Conservation (phyloP, 345 rosid species). For the Gossypium australe region DNA sequence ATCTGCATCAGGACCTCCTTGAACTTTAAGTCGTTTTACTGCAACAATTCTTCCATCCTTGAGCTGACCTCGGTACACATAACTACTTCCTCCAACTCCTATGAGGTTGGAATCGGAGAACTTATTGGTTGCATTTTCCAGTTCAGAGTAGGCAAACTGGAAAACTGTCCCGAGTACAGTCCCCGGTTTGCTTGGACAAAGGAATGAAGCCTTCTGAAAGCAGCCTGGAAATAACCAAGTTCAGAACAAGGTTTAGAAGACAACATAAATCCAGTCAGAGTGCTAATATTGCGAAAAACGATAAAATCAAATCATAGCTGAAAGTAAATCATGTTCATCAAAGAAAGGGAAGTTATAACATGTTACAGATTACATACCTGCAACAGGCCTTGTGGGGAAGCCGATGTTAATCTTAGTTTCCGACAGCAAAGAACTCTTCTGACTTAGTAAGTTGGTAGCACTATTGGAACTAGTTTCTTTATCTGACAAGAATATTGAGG, state of each 20-base stretch:
- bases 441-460: constrained; percentile 63
- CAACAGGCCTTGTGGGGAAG: constrained; percentile 29
- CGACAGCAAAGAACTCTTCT: constrained; percentile 40
- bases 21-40: constrained; percentile 63
- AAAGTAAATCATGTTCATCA: neutral
- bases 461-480: constrained; percentile 76
- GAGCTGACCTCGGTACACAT: constrained; percentile 80
- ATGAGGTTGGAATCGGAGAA: constrained; percentile 64
- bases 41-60: constrained; percentile 77
- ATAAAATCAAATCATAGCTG: neutral
- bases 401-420: constrained; percentile 33
- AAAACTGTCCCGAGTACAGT: constrained; percentile 45
- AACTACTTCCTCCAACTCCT: constrained; percentile 91
- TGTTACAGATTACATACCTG: constrained; percentile 30
- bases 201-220: constrained; percentile 49
- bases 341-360: neutral
- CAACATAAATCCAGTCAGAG: neutral
- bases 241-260: neutral
- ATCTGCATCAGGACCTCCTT: constrained; percentile 59
- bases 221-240: constrained; percentile 47
- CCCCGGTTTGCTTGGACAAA: constrained; percentile 43
- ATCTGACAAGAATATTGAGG: constrained; percentile 55
- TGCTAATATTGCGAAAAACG: too few species aligned
- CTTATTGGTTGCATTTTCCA: constrained; percentile 69
- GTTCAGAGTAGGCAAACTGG: constrained; percentile 61